Evolutionary conservation across 768 basidiomycete genomes (phyloP).

Genomic region (Gautieria morchelliformis): DNA sequence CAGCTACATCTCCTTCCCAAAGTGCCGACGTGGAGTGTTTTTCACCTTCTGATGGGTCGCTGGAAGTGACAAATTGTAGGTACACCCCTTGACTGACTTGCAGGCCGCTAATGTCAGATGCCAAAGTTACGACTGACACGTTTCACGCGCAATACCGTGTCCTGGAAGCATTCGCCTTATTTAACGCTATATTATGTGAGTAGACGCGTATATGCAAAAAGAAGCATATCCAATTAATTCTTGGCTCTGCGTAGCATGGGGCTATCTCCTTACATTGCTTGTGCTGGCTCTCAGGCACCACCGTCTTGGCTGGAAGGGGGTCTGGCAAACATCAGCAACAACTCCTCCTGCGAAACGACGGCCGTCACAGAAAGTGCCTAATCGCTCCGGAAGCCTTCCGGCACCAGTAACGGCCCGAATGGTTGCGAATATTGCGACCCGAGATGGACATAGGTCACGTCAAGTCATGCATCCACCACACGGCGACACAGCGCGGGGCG

Average conservation of each 20-base stretch:
- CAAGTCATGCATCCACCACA: slow-evolving; percentile 33
- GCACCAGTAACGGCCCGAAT: slow-evolving; percentile 25
- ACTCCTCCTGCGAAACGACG: slow-evolving; percentile 23
- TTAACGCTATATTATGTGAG: slow-evolving; percentile 66
- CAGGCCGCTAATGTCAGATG: not conserved
- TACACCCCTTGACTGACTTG: slow-evolving; percentile 9
- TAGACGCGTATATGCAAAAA: slow-evolving; percentile 28
- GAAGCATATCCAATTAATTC: slow-evolving; percentile 25
- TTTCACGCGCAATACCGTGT: slow-evolving; percentile 87
- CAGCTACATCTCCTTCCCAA: slow-evolving; percentile 67
- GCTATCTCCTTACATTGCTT: slow-evolving; percentile 37
- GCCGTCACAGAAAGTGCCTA: slow-evolving; percentile 16
- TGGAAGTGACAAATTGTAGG: slow-evolving; percentile 61
- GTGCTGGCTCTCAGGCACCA: slow-evolving; percentile 34
- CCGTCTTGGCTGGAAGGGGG: slow-evolving; percentile 32
- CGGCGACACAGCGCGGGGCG: slow-evolving; percentile 19
- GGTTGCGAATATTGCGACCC: slow-evolving; percentile 15
- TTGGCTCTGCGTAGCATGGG: slow-evolving; percentile 29
- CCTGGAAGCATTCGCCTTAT: slow-evolving; percentile 67
- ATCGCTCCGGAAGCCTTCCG: slow-evolving; percentile 26
- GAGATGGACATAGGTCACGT: slow-evolving; percentile 19
- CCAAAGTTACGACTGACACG: slow-evolving; percentile 69
- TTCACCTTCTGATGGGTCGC: slow-evolving; percentile 42
- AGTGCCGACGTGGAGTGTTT: slow-evolving; percentile 79
- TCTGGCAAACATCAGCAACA: slow-evolving; percentile 67